Evolutionary conservation across 2,329 filamentous ascomycete species (phyloP).

Genomic region (Fusarium nematophilum): DNA sequence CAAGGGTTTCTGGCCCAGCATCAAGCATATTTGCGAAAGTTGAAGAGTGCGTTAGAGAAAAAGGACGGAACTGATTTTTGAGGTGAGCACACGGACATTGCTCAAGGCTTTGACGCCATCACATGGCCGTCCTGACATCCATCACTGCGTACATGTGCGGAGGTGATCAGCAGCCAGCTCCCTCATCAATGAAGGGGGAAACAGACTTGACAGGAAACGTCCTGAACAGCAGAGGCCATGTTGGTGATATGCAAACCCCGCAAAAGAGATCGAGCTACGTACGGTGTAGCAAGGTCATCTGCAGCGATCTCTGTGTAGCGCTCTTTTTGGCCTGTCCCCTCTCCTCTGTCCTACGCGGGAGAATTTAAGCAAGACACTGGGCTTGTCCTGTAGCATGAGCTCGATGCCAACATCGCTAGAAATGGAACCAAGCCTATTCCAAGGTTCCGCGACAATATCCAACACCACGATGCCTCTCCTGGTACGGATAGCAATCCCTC

Average conservation of each 20-base stretch:
- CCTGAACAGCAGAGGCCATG: not conserved
- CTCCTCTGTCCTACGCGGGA: too few species aligned
- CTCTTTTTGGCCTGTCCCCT: too few species aligned
- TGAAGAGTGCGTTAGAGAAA: not conserved
- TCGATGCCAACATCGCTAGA: too few species aligned
- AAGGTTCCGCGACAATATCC: too few species aligned
- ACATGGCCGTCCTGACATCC: too few species aligned
- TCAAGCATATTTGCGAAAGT: not conserved
- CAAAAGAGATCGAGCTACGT: not conserved
- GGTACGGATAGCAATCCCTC: too few species aligned
- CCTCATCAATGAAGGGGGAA: constrained; percentile 12
- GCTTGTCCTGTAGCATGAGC: too few species aligned
- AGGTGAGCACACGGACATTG: constrained; percentile 3
- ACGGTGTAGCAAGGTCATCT: not conserved
- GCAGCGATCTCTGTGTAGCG: too few species aligned
- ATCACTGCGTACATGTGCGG: too few species aligned
- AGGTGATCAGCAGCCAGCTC: constrained; percentile 27
- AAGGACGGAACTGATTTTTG: not conserved
- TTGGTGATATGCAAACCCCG: not conserved
- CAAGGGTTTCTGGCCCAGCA: constrained; percentile 5
- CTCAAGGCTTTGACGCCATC: constrained; percentile 8
- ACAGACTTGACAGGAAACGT: constrained; percentile 5
- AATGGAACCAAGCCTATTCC: too few species aligned
- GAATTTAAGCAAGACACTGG: too few species aligned
- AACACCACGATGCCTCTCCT: too few species aligned